Evolutionary conservation across 352 stramenopile genomes (phyloP).

Genomic region (Globisporangium mamillatum): DNA sequence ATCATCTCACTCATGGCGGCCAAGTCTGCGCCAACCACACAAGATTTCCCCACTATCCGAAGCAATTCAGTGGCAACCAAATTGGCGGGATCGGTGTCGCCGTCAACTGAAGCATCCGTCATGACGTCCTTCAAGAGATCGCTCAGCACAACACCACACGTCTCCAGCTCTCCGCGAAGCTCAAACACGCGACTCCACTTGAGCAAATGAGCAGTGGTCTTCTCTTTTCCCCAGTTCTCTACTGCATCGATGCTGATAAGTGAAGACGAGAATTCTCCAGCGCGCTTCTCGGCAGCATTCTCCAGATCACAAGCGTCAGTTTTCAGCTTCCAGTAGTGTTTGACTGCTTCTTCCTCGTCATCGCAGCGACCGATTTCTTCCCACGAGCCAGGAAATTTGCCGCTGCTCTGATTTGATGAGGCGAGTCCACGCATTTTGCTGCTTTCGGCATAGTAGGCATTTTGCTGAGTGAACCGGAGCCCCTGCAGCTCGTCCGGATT

Average conservation of each 20-base stretch:
- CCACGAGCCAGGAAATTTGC: neutral
- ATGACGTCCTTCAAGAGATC: constrained; percentile 33
- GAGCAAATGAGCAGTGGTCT: constrained; percentile 31
- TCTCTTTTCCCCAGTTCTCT: constrained; percentile 30
- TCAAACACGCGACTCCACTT: constrained; percentile 48
- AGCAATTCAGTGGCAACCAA: constrained; percentile 24
- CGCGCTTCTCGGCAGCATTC: constrained; percentile 10
- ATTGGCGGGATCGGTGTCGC: neutral
- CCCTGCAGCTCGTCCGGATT: constrained; percentile 41
- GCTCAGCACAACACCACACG: constrained; percentile 31
- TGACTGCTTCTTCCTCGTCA: constrained; percentile 29
- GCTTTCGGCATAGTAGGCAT: constrained; percentile 70
- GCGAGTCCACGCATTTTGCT: constrained; percentile 20
- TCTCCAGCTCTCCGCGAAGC: constrained; percentile 32
- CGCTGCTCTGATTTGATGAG: constrained; percentile 8
- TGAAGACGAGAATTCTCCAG: neutral
- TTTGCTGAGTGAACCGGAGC: constrained; percentile 66
- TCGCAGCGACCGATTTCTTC: neutral
- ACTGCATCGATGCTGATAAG: constrained; percentile 27
- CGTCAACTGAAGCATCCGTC: neutral
- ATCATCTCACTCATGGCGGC: constrained; percentile 32
- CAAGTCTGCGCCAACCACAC: constrained; percentile 35
- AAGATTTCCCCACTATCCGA: constrained; percentile 21
- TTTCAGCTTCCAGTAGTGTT: constrained; percentile 47
- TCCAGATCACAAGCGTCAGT: constrained; percentile 8